Base-by-base conservation (phyloP, 1,284 basidiomycete species). In the Afroboletus lepidellus region DNA sequence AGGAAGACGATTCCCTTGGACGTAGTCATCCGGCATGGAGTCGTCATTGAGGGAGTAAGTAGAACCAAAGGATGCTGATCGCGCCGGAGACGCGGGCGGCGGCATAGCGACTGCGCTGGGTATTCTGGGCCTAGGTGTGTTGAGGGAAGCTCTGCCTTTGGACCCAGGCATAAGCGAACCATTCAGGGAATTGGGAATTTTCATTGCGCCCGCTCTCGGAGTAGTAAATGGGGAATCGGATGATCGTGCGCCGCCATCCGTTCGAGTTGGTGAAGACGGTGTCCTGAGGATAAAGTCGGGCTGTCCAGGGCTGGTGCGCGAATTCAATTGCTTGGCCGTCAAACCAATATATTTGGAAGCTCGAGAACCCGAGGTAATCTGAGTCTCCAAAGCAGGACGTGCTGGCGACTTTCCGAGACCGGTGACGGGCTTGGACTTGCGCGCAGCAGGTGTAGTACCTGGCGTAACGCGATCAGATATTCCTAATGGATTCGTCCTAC, bases 311-410 rank as follows among this genome's bases (percentile, higher is more conserved):
- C 52, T 51, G 48, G 74, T 67, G 53, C 77, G 75, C 41, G 77
- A 76, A 61, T 75, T 81, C 39, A 93, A 75, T 62, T 93, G 87
- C 63, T 88, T 85, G 3, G 90, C 91, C 0, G 90, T 93, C 79
- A 92, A 83, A 15, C 85, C 83, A 27, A 85, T 74, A 63, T 92
- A 93, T 65, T 88, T 90, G 50, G 88, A 88, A 8, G 92, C 92
- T 46, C 92, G 77, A 4, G 90, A 90, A 2, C 91, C 92, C 12
- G 81, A 84, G 2, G 90, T 90, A 49, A 92, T 85, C 57, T 79
- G 67, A 41, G 46, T 72, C 39, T 75, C 71, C 27, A 71, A 60
- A 20, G 74, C 46, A 46, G 66, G 55, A 65, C 33, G 69, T 60
- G n/a, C 69, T 62, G 27, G 72, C 21, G 59, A 53, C 50, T 59